phyloP scores from a whole-genome alignment of 306 rosid genomes.

The Inga laurina region DNA sequence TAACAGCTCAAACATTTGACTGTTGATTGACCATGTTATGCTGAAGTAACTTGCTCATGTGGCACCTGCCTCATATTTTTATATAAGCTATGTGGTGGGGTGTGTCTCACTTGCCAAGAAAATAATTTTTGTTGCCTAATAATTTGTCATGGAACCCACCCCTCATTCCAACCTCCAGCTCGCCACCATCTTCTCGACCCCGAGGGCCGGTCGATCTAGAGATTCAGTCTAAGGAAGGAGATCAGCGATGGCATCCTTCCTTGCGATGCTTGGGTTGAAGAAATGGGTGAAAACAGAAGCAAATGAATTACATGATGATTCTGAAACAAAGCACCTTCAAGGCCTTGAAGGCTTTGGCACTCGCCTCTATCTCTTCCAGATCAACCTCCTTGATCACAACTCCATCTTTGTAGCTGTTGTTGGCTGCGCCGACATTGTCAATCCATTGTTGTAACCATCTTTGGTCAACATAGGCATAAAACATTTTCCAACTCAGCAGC shows the following conservation, averaged over 20 bases:
- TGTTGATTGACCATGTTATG: no score
- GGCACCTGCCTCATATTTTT: no score
- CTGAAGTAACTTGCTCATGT: no score
- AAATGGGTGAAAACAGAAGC: constrained; percentile 57
- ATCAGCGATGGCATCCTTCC: constrained; percentile 34
- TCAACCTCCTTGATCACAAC: constrained; percentile 69
- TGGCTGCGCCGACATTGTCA: constrained; percentile 85
- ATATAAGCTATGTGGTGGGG: no score
- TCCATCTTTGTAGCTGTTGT: constrained; percentile 56
- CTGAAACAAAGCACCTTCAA: constrained; percentile 78
- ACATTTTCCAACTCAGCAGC: no score
- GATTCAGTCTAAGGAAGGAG: constrained; percentile 41
- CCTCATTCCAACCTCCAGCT: no score
- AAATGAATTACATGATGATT: constrained; percentile 56
- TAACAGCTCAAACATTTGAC: no score
- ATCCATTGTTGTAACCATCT: constrained; percentile 19
- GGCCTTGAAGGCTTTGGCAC: constrained; percentile 53
- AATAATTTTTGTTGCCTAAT: no score
- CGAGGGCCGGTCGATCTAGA: constrained; percentile 17
- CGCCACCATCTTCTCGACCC: no score
- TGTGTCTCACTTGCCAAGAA: no score
- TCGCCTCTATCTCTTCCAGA: constrained; percentile 79
- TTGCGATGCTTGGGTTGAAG: constrained; percentile 53
- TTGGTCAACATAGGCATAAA: no score
- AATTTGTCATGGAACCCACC: no score